These are phyloP conservation scores for Alopecurus myosuroides DNA, from an alignment of 176 grass and related monocot genomes.

Conservation along the genomic window DNA sequence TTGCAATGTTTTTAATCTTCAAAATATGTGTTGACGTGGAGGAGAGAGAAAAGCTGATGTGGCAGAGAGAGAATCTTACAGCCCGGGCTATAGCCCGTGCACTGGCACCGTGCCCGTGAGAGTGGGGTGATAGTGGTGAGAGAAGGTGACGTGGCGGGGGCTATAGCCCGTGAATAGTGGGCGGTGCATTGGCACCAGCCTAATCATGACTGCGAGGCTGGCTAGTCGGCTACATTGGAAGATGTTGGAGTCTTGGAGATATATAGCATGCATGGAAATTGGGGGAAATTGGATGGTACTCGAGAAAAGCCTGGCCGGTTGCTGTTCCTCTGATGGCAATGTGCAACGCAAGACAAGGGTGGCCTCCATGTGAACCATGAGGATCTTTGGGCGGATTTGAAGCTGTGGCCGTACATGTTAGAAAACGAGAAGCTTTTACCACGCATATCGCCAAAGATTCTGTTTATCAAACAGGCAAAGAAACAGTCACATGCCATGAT, in stretches of 20 bases:
- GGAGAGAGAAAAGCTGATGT: too few relatives aligned
- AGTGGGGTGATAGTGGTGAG: too few relatives aligned
- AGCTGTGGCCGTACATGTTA: neutral
- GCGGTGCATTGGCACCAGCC: too few relatives aligned
- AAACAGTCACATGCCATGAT: conserved; percentile 9
- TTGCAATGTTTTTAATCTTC: too few relatives aligned
- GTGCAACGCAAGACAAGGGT: conserved; percentile 40
- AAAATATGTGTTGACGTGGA: too few relatives aligned
- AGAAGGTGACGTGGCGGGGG: too few relatives aligned
- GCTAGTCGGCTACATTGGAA: neutral
- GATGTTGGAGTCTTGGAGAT: conserved; percentile 2
- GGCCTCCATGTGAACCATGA: conserved; percentile 16
- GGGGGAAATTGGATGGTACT: conserved; percentile 16
- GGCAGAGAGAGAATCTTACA: too few relatives aligned
- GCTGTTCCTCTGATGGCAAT: conserved; percentile 19
- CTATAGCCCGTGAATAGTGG: too few relatives aligned
- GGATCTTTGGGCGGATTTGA: conserved; percentile 22
- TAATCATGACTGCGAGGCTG: neutral
- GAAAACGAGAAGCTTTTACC: neutral
- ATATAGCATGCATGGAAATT: neutral
- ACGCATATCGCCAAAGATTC: neutral
- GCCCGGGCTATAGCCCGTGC: too few relatives aligned
- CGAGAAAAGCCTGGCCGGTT: neutral
- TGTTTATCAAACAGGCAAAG: neutral
- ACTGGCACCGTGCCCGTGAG: too few relatives aligned